A percentile compares a stretch with the other conserved stretches of the same genome.
Evolutionary conservation across 805 yeast species (phyloP).

Genomic region (Suhomyces vadensis): DNA sequence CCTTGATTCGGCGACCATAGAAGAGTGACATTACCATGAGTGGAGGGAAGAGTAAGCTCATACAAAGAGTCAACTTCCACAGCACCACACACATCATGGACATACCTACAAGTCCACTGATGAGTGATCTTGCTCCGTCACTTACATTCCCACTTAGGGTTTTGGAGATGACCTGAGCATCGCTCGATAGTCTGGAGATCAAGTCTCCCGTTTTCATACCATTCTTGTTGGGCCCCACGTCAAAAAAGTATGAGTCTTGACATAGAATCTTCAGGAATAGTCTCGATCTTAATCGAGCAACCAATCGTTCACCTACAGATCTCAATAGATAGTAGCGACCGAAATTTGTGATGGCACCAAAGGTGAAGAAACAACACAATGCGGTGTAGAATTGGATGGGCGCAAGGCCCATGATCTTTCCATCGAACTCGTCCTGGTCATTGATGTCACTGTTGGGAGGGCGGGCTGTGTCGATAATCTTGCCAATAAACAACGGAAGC

Average conservation of each 20-base stretch:
- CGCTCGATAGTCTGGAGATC: slow-evolving; percentile 83
- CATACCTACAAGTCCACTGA: slow-evolving; percentile 83
- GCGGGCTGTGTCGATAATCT: slow-evolving; percentile 72
- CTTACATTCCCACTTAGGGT: slow-evolving; percentile 86
- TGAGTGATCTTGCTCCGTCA: slow-evolving; percentile 84
- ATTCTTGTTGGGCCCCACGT: slow-evolving; percentile 55
- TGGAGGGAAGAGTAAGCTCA: slow-evolving; percentile 82
- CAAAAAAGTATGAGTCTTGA: slow-evolving; percentile 89
- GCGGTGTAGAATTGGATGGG: slow-evolving; percentile 63
- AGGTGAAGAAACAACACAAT: slow-evolving; percentile 59
- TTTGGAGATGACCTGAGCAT: slow-evolving; percentile 83
- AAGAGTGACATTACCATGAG: slow-evolving; percentile 74
- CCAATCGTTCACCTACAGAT: slow-evolving; percentile 81
- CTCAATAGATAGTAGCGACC: slow-evolving; percentile 77
- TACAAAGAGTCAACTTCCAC: slow-evolving; percentile 76
- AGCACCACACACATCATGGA: slow-evolving; percentile 91
- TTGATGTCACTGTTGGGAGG: slow-evolving; percentile 17
- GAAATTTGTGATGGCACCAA: slow-evolving; percentile 78
- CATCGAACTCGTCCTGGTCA: slow-evolving; percentile 2
- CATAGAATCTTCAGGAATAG: slow-evolving; percentile 73
- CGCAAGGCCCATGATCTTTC: slow-evolving; percentile 53
- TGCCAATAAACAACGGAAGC: slow-evolving; percentile 82
- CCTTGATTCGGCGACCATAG: slow-evolving; percentile 79
- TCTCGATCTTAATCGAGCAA: slow-evolving; percentile 77
- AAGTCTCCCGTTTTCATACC: slow-evolving; percentile 82